Base-by-base conservation (phyloP, 805 yeast genomes). In the Maudiozyma saulgeensis region DNA sequence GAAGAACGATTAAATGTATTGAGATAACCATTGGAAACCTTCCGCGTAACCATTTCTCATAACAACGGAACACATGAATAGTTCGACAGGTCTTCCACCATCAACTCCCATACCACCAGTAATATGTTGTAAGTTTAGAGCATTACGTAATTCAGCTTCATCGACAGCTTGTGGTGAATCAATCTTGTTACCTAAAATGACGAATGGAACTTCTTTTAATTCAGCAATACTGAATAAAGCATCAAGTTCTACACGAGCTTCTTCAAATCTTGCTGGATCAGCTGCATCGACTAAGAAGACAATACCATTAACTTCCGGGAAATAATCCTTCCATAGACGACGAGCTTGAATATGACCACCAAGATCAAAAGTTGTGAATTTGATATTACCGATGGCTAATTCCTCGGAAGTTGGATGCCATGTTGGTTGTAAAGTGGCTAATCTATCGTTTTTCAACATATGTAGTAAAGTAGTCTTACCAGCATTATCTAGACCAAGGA, bases 321-420 rank as follows among this genome's bases (percentile, higher is more conserved):
- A 93, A 70, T 93, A 93, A 69, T 93, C 98, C 68, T 90, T 90
- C 99, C 99, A 93, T 66, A 93, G 81, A 73, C 99, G 88, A 74
- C 99, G 90, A 45, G 99, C 98, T 73, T 91, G 97, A 69, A 80
- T 84, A 75, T 93, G 99, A 42, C 99, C 99, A 71, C 99, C 99
- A 60, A 93, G 78, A 69, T 93, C 99, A 62, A 93, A 93, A 28
- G 99, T 93, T 52, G 99, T 93, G 78, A 93, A 93, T 68, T 91
- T 84, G 54, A 91, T 95, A 59, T 86, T 84, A 59, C 98, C 99
- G 61, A 93, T 93, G 53, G 97, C 90, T 62, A 93, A 79, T 68
- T 93, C 99, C 71, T 93, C 99, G 25, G 96, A 88, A 18, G 99
- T 89, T 63, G 99, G 99, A 69, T 93, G 99, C 70, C 90, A 81